phyloP scores from a whole-genome alignment of 2,329 filamentous ascomycete genomes.

The Cladophialophora immunda region DNA sequence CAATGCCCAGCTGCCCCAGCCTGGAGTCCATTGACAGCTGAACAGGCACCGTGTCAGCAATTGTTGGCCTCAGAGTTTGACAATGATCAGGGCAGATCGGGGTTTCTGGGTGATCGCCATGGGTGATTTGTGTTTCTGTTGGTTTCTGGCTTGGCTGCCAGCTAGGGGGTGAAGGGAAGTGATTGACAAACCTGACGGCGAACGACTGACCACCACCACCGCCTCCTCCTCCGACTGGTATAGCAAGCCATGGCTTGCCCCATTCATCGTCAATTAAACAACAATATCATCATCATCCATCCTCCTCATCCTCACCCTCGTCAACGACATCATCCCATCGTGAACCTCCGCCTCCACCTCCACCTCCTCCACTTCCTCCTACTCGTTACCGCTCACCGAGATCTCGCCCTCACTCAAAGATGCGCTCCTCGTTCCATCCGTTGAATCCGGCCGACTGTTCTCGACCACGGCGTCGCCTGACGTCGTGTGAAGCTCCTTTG shows the following conservation, averaged over 20 bases:
- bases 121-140: slow-evolving; percentile 2
- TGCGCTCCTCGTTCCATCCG: slow-evolving; percentile 2
- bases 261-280: neutral
- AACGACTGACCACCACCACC: too few species aligned
- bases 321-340: neutral
- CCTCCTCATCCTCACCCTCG: neutral
- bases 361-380: neutral
- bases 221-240: too few species aligned
- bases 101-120: neutral
- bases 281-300: neutral
- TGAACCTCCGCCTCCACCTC: neutral
- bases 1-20: neutral
- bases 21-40: neutral
- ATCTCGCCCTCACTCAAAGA: slow-evolving; percentile 9
- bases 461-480: slow-evolving; percentile 12
- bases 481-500: slow-evolving; percentile 22
- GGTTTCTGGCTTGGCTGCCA: neutral
- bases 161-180: neutral
- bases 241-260: neutral
- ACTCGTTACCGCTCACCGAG: neutral
- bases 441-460: neutral
- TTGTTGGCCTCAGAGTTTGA: neutral
- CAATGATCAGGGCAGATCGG: neutral
- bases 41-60: neutral
- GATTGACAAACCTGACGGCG: too few species aligned